A percentile compares a stretch with the other conserved stretches of the same genome.
Evolutionary conservation across 352 stramenopile species (phyloP).

Genomic region (Pythium aristosporum): DNA sequence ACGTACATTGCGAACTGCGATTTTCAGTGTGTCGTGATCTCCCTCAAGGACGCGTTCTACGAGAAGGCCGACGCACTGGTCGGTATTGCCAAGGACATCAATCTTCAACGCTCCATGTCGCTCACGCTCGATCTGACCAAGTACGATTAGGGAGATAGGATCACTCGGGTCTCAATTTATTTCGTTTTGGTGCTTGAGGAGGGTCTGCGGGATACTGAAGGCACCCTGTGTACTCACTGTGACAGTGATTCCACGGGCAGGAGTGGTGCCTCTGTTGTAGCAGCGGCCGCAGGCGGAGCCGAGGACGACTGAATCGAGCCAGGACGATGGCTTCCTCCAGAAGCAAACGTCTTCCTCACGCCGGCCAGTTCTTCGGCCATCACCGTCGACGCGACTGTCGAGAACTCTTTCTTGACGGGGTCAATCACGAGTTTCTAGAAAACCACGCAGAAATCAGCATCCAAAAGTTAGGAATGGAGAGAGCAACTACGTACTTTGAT

Average conservation of each 20-base stretch:
- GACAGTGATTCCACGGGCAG: neutral
- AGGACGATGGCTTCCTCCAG: slow-evolving; percentile 11
- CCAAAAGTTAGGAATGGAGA: neutral
- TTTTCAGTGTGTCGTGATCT: slow-evolving; percentile 99
- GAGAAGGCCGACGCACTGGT: slow-evolving; percentile 93
- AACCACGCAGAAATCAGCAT: neutral
- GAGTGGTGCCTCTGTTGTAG: neutral
- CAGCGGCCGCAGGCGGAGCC: neutral
- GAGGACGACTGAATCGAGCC: neutral
- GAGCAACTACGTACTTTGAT: slow-evolving; percentile 55
- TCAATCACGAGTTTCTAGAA: slow-evolving; percentile 83
- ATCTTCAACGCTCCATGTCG: slow-evolving; percentile 62
- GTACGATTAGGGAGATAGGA: slow-evolving; percentile 34
- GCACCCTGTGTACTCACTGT: neutral
- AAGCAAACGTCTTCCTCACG: slow-evolving; percentile 55
- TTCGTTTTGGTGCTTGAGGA: neutral
- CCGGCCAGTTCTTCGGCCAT: slow-evolving; percentile 58
- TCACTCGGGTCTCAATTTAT: neutral
- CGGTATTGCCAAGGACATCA: slow-evolving; percentile 88
- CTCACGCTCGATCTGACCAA: slow-evolving; percentile 83
- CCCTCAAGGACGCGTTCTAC: slow-evolving; percentile 98
- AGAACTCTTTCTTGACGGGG: slow-evolving; percentile 81
- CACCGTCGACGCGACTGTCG: slow-evolving; percentile 49
- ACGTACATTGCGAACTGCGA: slow-evolving; percentile 95
- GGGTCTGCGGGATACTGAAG: neutral